phyloP scores from a whole-genome alignment of 1,284 basidiomycete species.

The Apiotrichum montevideense region DNA sequence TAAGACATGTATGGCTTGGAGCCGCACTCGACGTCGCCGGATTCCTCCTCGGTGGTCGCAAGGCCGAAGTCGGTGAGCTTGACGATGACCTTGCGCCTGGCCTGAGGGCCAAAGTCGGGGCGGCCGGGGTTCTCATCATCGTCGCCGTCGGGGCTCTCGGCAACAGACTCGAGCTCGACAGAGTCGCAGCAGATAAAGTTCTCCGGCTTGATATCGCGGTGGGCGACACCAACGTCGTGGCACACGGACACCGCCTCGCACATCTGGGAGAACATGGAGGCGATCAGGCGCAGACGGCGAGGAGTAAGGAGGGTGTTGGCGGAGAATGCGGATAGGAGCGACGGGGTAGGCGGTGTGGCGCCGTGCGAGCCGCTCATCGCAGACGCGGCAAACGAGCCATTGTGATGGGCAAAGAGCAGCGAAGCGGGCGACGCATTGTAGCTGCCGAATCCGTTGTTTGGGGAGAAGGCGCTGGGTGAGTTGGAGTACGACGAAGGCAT shows the following conservation, averaged over 20 bases:
- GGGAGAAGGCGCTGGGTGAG: constrained; percentile 33
- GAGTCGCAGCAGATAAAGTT: constrained; percentile 80
- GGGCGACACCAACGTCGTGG: constrained; percentile 84
- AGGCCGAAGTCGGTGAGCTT: constrained; percentile 97
- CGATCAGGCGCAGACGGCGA: constrained; percentile 80
- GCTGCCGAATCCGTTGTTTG: constrained; percentile 13
- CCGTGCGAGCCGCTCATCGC: constrained; percentile 13
- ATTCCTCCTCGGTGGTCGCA: constrained; percentile 79
- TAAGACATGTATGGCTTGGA: constrained; percentile 99
- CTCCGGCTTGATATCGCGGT: constrained; percentile 97
- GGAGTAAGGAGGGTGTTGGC: constrained; percentile 76
- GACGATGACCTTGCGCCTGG: constrained; percentile 60
- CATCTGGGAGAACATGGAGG: constrained; percentile 97
- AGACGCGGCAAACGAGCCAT: constrained; percentile 10
- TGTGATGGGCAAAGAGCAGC: constrained; percentile 40
- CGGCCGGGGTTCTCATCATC: constrained; percentile 49
- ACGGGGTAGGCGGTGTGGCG: constrained; percentile 86
- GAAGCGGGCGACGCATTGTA: constrained; percentile 34
- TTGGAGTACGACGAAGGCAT: constrained; percentile 31
- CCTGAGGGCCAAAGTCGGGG: constrained; percentile 41
- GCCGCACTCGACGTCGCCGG: constrained; percentile 95
- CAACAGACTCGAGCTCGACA: constrained; percentile 57
- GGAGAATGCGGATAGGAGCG: constrained; percentile 79
- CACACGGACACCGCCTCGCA: constrained; percentile 96
- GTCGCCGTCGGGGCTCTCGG: constrained; percentile 39